Percentiles rank a stretch among this genome's conserved stretches.
Conservation (phyloP, 352 stramenopile species). For the Phytopythium chamaehyphon region DNA sequence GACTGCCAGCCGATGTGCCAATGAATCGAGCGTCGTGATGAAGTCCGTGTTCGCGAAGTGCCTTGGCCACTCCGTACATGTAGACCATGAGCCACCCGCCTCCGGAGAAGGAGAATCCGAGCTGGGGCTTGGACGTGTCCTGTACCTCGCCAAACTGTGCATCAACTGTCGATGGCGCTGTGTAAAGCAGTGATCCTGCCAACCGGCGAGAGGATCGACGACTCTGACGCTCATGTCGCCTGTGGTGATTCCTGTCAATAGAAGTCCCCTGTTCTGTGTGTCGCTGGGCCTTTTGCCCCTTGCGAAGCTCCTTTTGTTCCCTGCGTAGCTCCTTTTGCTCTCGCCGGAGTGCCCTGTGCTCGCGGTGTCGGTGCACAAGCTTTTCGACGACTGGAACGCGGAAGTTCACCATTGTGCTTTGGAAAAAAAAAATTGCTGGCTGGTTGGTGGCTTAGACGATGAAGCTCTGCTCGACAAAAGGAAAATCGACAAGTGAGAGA, state of each 20-base stretch:
- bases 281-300: not conserved
- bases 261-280: not conserved
- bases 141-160: not conserved
- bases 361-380: constrained; percentile 11
- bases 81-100: constrained; percentile 60
- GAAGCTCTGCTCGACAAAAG: too few relatives aligned
- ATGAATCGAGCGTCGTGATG: constrained; percentile 37
- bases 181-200: too few relatives aligned
- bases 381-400: constrained; percentile 8
- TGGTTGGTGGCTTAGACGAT: too few relatives aligned
- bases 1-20: constrained; percentile 35
- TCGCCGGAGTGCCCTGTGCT: constrained; percentile 5
- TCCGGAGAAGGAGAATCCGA: constrained; percentile 46
- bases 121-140: constrained; percentile 1
- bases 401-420: constrained; percentile 9
- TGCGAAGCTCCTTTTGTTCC: not conserved
- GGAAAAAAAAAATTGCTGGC: not conserved
- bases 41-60: constrained; percentile 35
- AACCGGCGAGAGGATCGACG: not conserved
- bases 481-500: too few relatives aligned
- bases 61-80: constrained; percentile 53
- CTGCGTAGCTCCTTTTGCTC: constrained; percentile 7
- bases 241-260: constrained; percentile 1
- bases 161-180: not conserved
- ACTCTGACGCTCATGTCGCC: not conserved